Evolutionary conservation across 495 filamentous ascomycete species (phyloP), one percentile per base, ranked within the genome.

Genomic region (Neurospora sp.): DNA sequence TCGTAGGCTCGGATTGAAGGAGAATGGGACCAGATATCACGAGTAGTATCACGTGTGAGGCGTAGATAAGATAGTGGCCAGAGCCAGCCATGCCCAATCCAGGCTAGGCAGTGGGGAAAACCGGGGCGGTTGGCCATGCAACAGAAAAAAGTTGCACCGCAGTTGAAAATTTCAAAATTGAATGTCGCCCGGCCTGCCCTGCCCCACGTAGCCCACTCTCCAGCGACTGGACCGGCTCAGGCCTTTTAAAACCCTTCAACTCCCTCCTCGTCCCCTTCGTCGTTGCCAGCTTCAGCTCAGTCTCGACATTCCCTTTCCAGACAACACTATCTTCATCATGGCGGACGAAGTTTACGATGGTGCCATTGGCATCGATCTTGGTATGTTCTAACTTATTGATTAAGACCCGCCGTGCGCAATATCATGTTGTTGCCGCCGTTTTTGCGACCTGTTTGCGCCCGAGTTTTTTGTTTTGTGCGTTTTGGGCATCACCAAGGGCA

Each of bases 281-380:
- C 70, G 66, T 72, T 76, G 75, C 77, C 77, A 76, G 73, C 76
- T 75, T 79, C 80, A 76, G 66, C 76, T 71, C 71, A 72, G 75
- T 74, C 72, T 75, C 72, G 75, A 73, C 37, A 69, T 73, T 69
- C 71, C 70, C 39, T 38, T 70, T 69, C 75, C 69, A 69, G 73
- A 40, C 72, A 74, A 71, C 70, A 71, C 74, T 69, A 72, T 71
- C 72, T 62, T 77, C 78, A 77, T 71, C 70, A 81, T 98, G 94
- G 90, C 93, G 82, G 93, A 97, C 85, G 94, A 97, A 90, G 92
- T 95, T 77, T 99, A 97, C 86, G 96, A 98, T 80, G 96, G 96
- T 88, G 96, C 96, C 88, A 94, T 98, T 87, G 96, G 96, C 89
- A 99, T 99, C 85, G 96, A 99, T 91, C 90, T 99, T 83, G 96